Percentiles rank a stretch among this genome's conserved stretches.
Conservation (phyloP, 2,329 filamentous ascomycete genomes). For the Aspergillus chevalieri region DNA sequence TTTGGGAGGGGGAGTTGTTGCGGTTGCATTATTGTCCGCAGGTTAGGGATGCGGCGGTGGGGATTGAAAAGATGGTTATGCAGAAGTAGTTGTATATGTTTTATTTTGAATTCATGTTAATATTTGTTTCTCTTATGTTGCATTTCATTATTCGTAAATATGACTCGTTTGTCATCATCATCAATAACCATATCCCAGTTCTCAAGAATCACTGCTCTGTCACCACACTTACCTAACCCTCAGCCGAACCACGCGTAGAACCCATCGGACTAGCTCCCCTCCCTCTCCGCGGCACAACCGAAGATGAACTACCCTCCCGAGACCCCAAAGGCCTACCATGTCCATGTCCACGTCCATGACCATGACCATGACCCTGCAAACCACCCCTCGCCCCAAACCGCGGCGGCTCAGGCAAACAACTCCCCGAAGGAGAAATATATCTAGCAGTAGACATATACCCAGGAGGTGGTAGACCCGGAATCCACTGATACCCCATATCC, state of each 20-base stretch:
- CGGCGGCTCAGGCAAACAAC: neutral
- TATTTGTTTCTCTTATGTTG: neutral
- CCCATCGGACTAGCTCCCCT: too few relatives aligned
- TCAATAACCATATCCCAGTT: too few relatives aligned
- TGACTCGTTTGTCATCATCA: neutral
- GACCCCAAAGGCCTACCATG: neutral
- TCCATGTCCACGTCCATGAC: neutral
- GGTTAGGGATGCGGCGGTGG: slow-evolving; percentile 67
- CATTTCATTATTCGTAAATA: neutral
- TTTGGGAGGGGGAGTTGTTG: slow-evolving; percentile 91
- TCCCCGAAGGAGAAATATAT: neutral
- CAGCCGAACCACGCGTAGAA: too few relatives aligned
- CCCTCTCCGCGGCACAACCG: neutral
- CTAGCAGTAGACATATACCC: too few relatives aligned
- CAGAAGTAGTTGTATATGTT: neutral
- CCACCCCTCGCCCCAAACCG: neutral
- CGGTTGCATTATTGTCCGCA: slow-evolving; percentile 79
- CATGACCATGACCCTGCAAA: neutral
- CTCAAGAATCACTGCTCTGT: too few relatives aligned
- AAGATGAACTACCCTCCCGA: neutral
- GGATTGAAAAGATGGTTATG: slow-evolving; percentile 60
- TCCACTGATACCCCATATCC: neutral
- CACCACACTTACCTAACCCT: too few relatives aligned
- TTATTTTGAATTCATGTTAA: neutral
- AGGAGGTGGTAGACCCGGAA: neutral